Evolutionary conservation across 805 yeast genomes (phyloP).

Genomic region (Pichia deserticola): DNA sequence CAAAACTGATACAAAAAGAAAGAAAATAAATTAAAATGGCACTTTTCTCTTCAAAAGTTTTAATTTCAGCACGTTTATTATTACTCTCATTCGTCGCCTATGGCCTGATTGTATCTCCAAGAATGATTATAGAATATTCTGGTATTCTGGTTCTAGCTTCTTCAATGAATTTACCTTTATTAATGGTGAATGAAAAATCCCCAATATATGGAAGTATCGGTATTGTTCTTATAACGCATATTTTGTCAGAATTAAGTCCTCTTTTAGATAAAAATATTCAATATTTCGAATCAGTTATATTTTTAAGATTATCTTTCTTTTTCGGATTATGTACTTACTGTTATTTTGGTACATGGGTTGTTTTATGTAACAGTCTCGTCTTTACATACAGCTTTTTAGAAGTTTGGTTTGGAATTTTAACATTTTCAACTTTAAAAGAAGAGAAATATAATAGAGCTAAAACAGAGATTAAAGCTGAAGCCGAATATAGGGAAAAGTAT

Average conservation of each 20-base stretch:
- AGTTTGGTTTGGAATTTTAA: conserved; percentile 60
- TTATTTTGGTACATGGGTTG: conserved; percentile 37
- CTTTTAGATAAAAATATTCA: conserved; percentile 34
- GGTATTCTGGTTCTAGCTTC: conserved; percentile 23
- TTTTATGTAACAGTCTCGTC: conserved; percentile 54
- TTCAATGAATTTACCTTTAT: conserved; percentile 28
- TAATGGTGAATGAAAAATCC: conserved; percentile 25
- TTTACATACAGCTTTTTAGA: conserved; percentile 57
- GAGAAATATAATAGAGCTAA: conserved; percentile 48
- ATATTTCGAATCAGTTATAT: conserved; percentile 56
- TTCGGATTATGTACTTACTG: conserved; percentile 45
- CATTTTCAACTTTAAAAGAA: conserved; percentile 56
- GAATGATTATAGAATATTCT: conserved; percentile 22
- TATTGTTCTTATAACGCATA: conserved; percentile 36
- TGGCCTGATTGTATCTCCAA: conserved; percentile 19
- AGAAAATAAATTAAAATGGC: conserved; percentile 17
- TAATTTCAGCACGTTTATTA: conserved; percentile 17
- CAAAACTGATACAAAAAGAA: too few relatives aligned
- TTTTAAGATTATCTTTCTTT: conserved; percentile 43
- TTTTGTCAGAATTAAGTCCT: conserved; percentile 54
- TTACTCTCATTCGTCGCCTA: conserved; percentile 19
- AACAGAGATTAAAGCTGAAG: conserved; percentile 14
- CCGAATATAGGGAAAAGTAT: conserved; percentile 19
- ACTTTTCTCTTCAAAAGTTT: conserved; percentile 19
- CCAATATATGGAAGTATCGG: conserved; percentile 41